phyloP scores from a whole-genome alignment of 805 yeast genomes.

The Clavispora carvajalis region DNA sequence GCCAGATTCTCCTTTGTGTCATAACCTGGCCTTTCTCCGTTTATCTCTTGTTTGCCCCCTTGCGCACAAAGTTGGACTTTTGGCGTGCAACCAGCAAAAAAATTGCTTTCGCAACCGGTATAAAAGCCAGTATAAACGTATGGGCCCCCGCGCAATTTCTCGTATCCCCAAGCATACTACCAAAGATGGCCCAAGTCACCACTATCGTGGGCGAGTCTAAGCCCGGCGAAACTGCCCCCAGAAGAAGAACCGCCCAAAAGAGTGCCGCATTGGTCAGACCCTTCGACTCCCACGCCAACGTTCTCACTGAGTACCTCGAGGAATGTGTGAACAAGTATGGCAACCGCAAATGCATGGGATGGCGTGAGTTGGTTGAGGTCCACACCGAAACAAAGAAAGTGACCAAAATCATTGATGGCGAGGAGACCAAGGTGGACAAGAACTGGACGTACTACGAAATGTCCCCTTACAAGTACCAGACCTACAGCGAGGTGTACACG shows the following conservation, averaged over 20 bases:
- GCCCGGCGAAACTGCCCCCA: conserved; percentile 78
- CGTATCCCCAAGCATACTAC: not conserved
- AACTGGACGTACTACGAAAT: conserved; percentile 84
- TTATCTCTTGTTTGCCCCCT: not conserved
- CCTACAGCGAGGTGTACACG: conserved; percentile 52
- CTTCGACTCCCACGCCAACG: conserved; percentile 52
- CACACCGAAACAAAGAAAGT: conserved; percentile 74
- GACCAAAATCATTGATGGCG: conserved; percentile 74
- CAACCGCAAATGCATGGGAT: conserved; percentile 56
- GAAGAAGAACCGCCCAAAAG: conserved; percentile 54
- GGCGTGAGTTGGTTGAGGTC: conserved; percentile 70
- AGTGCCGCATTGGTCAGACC: conserved; percentile 58
- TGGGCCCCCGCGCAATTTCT: not conserved
- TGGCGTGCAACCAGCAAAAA: not conserved
- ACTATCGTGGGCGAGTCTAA: conserved; percentile 69
- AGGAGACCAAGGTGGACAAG: conserved; percentile 66
- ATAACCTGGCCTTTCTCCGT: not conserved
- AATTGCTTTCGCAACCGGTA: not conserved
- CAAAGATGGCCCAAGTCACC: conserved; percentile 24
- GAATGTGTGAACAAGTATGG: conserved; percentile 60
- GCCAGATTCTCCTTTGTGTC: too few relatives aligned
- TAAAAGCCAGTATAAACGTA: not conserved
- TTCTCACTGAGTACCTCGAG: conserved; percentile 63
- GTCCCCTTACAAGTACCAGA: conserved; percentile 62
- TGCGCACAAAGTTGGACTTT: not conserved